phyloP scores from a whole-genome alignment of 2,329 filamentous ascomycete species.

The Aureobasidium melanogenum region DNA sequence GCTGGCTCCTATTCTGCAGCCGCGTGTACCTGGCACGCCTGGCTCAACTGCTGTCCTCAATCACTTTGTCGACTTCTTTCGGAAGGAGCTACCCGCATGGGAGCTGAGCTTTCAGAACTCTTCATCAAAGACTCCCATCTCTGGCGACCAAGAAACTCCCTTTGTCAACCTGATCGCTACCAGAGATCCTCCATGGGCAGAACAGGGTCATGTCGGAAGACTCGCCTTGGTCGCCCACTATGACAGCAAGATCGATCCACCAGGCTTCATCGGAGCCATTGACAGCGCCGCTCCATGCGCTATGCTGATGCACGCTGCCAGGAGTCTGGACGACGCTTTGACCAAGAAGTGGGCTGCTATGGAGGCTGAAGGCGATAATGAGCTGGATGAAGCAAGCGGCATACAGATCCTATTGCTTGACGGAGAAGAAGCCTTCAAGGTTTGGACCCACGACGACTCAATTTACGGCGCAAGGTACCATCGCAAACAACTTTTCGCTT shows the following conservation, averaged over 20 bases:
- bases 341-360: conserved; percentile 74
- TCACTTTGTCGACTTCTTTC: conserved; percentile 81
- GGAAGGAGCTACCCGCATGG: conserved; percentile 66
- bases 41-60: conserved; percentile 64
- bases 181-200: conserved; percentile 77
- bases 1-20: conserved; percentile 76
- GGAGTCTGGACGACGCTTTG: conserved; percentile 69
- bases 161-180: conserved; percentile 83
- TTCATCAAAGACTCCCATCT: conserved; percentile 72
- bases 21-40: conserved; percentile 79
- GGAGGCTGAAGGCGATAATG: conserved; percentile 40
- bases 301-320: conserved; percentile 79
- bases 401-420: conserved; percentile 86
- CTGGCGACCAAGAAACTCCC: conserved; percentile 60
- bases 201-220: conserved; percentile 64
- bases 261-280: conserved; percentile 85
- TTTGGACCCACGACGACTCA: conserved; percentile 74
- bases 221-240: conserved; percentile 90
- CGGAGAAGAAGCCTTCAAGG: conserved; percentile 83
- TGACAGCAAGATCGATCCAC: conserved; percentile 70
- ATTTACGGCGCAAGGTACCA: conserved; percentile 74
- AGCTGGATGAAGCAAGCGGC: conserved; percentile 66
- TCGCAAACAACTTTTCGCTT: background rate
- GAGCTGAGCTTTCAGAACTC: conserved; percentile 77
- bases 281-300: conserved; percentile 94